phyloP scores from a whole-genome alignment of 805 yeast genomes.

The Yarrowia sp. region DNA sequence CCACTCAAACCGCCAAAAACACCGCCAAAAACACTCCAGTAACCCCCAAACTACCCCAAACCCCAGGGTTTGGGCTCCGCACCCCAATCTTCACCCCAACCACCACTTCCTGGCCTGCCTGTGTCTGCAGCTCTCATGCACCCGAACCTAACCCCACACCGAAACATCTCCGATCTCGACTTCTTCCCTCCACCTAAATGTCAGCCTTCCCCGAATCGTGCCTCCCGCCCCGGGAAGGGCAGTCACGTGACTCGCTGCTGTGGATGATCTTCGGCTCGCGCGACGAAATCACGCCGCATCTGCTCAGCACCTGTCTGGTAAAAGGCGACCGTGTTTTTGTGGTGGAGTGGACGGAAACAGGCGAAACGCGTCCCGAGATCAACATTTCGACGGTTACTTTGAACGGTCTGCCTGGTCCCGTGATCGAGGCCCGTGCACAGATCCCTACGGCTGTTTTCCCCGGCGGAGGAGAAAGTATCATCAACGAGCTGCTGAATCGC shows the following conservation, averaged over 20 bases:
- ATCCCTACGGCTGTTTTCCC: background rate
- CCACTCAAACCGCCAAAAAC: no score
- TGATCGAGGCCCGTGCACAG: background rate
- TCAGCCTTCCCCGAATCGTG: background rate
- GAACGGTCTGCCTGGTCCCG: background rate
- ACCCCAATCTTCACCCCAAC: background rate
- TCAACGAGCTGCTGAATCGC: background rate
- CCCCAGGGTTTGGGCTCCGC: no score
- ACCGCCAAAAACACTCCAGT: no score
- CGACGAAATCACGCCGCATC: conserved; percentile 9
- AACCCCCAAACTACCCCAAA: no score
- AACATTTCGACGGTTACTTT: background rate
- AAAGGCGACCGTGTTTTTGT: conserved; percentile 11
- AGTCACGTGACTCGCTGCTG: conserved; percentile 2
- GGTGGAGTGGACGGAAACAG: background rate
- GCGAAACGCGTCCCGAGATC: background rate
- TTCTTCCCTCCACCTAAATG: background rate
- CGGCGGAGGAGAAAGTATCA: background rate
- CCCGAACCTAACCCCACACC: conserved; percentile 1
- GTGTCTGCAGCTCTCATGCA: background rate
- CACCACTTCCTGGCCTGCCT: no score
- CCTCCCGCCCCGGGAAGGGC: background rate
- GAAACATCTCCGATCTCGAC: background rate
- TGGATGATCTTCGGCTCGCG: conserved; percentile 17
- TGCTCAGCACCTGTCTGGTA: background rate